A percentile compares a stretch with the other conserved stretches of the same genome.
Conservation (phyloP, 306 rosid species). For the Castanospermum australe region DNA sequence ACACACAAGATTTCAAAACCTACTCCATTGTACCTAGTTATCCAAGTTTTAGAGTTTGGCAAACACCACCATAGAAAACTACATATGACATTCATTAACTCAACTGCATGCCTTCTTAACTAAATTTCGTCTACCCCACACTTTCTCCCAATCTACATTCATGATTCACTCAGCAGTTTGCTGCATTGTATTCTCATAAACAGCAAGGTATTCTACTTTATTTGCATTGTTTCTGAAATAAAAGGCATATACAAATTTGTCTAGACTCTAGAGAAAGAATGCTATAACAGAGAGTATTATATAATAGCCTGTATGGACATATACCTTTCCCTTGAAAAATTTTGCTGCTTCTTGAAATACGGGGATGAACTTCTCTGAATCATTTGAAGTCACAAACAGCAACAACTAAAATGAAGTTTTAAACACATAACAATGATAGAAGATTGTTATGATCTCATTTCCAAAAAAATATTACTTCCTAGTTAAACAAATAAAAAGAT, state of each 20-base stretch:
- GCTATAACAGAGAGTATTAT: not conserved
- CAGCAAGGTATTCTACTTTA: not conserved
- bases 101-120: not conserved
- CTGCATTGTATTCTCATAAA: not conserved
- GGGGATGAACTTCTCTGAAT: slow-evolving; percentile 67
- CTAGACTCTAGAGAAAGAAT: slow-evolving; percentile 2
- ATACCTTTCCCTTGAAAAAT: slow-evolving; percentile 90
- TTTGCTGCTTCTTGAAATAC: slow-evolving; percentile 73
- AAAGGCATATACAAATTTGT: slow-evolving; percentile 11
- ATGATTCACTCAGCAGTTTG: too few relatives aligned
- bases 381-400: slow-evolving; percentile 73
- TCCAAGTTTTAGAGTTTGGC: not conserved
- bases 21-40: not conserved
- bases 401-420: slow-evolving; percentile 52
- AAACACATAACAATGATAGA: slow-evolving; percentile 29
- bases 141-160: not conserved
- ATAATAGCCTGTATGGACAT: slow-evolving; percentile 17
- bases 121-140: not conserved
- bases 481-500: slow-evolving; percentile 6
- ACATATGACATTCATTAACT: not conserved
- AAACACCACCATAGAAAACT: not conserved
- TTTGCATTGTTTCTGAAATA: not conserved
- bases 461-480: slow-evolving; percentile 13
- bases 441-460: slow-evolving; percentile 4
- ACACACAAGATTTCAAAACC: not conserved